Conservation (phyloP, 2,329 filamentous ascomycete genomes). For the Apiospora hydei region DNA sequence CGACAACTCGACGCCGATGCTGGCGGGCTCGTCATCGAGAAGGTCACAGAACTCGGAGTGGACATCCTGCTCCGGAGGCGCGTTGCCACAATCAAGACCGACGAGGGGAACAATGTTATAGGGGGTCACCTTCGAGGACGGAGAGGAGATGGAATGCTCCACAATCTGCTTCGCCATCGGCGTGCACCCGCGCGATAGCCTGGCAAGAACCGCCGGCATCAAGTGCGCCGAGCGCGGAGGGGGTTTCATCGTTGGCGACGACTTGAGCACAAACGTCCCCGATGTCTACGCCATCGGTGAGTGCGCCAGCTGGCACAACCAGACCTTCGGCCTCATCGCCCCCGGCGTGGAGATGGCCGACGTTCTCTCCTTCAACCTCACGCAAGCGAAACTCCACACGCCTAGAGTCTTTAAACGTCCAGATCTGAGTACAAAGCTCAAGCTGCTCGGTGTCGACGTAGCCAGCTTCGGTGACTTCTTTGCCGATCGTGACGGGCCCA, state of each 20-base stretch:
- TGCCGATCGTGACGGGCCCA: slow-evolving; percentile 83
- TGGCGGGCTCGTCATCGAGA: slow-evolving; percentile 80
- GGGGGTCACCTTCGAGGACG: slow-evolving; percentile 85
- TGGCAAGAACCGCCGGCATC: slow-evolving; percentile 75
- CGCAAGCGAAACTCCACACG: slow-evolving; percentile 76
- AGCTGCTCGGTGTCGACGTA: slow-evolving; percentile 88
- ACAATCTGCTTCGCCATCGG: slow-evolving; percentile 92
- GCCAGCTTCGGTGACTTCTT: slow-evolving; percentile 96
- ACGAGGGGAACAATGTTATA: slow-evolving; percentile 70
- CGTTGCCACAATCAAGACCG: slow-evolving; percentile 75
- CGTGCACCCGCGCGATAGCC: slow-evolving; percentile 79
- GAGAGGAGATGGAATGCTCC: slow-evolving; percentile 76
- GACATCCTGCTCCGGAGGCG: slow-evolving; percentile 81
- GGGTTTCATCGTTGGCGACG: slow-evolving; percentile 74
- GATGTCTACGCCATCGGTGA: slow-evolving; percentile 90
- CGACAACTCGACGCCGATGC: slow-evolving; percentile 85
- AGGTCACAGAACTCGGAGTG: slow-evolving; percentile 79
- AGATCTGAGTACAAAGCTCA: slow-evolving; percentile 90
- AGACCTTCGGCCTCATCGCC: slow-evolving; percentile 88
- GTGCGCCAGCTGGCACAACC: slow-evolving; percentile 87
- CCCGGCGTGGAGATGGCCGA: slow-evolving; percentile 94
- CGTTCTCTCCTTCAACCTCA: slow-evolving; percentile 88
- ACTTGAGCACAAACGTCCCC: slow-evolving; percentile 72
- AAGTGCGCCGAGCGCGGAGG: slow-evolving; percentile 75
- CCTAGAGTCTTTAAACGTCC: slow-evolving; percentile 78